phyloP scores from a whole-genome alignment of 176 grass and related monocot genomes.

The Cymbopogon citratus region DNA sequence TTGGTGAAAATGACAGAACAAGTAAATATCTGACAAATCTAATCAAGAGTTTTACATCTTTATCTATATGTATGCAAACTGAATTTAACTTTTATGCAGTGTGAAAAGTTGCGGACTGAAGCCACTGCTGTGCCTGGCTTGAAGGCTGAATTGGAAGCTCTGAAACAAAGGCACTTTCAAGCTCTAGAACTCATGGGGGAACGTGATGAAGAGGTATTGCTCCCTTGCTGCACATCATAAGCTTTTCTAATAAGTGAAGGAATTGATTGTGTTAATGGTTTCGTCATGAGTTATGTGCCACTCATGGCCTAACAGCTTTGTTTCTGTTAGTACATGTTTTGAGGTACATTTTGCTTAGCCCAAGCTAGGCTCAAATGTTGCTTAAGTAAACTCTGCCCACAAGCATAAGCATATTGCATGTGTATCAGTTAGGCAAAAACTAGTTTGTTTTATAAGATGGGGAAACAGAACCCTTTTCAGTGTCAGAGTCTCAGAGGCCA shows the following conservation, averaged over 20 bases:
- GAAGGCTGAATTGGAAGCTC: conserved; percentile 81
- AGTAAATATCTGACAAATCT: conserved; percentile 37
- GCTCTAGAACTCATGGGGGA: conserved; percentile 99
- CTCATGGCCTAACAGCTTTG: no score
- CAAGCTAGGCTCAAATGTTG: no score
- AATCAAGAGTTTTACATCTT: not conserved
- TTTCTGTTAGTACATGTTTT: no score
- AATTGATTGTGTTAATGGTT: no score
- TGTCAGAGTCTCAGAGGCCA: no score
- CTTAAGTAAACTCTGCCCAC: no score
- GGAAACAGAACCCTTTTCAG: no score
- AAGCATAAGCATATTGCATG: no score
- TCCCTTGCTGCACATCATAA: not conserved
- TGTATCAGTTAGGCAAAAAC: no score
- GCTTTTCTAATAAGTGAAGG: not conserved
- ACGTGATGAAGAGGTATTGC: conserved; percentile 93
- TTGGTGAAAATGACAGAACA: conserved; percentile 98
- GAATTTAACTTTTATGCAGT: conserved; percentile 47
- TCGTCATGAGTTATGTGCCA: no score
- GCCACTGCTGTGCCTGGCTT: conserved; percentile 79
- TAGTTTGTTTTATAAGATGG: no score
- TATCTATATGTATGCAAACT: conserved; percentile 9
- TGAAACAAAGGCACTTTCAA: conserved; percentile 85
- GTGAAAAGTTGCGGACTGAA: conserved; percentile 78
- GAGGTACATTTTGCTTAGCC: no score